Base-by-base conservation (phyloP, 108 stramenopile genomes). In the Parmales sp. region DNA sequence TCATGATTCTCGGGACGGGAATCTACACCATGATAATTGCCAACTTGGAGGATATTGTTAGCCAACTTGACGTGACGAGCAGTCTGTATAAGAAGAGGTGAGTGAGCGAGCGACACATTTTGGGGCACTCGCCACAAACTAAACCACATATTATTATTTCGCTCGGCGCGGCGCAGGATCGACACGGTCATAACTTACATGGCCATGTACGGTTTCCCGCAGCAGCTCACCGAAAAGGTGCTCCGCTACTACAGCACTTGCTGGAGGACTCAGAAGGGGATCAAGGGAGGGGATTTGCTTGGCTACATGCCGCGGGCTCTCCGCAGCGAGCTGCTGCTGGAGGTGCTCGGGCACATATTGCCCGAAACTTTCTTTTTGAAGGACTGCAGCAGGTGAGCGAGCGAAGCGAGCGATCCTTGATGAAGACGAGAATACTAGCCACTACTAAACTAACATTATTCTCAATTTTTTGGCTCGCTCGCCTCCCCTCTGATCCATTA, bases 21-120 rank as follows among this genome's bases (percentile, higher is more conserved):
- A 73, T 83, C 36, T 85, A 80, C 69, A 76, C 82, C 5, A 28
- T 83, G 9, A 66, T 81, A 19, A 78, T 85, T 72, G 78, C 72
- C 1, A 66, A 70, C 28, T 31, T 85, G 60, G 80, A 82, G 68
- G 84, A 85, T 66, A 83, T 85, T 19, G 82, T 85, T 29, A 54
- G 82, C 39, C 81, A 85, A 65, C 65, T 82, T 39, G 84, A 85
- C 45, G 80, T 85, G 1, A 85, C 84, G 9, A 74, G 72, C 6
- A 81, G 68, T 45, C 65, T 85, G 25, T 77, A 75, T 71, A 69
- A 77, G n/a, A 72, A 69, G 19, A 79, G n/a, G n/a, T n/a, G n/a
- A n/a, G n/a, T n/a, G n/a, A n/a, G n/a, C n/a, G n/a, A n/a, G n/a
- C n/a, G n/a, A n/a, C n/a, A n/a, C n/a, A n/a, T n/a, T n/a, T n/a